These are phyloP conservation scores for Cercospora citrullina DNA, from an alignment of 2,329 filamentous ascomycete genomes.

Conservation along the genomic window DNA sequence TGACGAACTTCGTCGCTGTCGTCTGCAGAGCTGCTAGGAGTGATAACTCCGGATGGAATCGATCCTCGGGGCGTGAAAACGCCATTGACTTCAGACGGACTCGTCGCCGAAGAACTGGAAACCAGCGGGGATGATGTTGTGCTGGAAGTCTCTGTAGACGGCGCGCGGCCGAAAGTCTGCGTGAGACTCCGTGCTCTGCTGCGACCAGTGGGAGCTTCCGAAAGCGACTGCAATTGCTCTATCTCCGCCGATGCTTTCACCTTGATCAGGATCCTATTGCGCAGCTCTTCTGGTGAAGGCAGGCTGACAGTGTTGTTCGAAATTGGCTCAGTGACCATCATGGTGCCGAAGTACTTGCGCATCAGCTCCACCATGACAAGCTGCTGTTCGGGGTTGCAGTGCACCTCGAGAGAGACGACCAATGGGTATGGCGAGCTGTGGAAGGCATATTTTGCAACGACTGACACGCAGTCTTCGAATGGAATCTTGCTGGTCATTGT, in stretches of 20 bases:
- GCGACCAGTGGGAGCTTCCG: slow-evolving; percentile 40
- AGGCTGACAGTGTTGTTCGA: slow-evolving; percentile 67
- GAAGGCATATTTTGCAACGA: slow-evolving; percentile 94
- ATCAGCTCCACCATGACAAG: slow-evolving; percentile 86
- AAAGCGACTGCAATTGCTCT: slow-evolving; percentile 46
- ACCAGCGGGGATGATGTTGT: slow-evolving; percentile 52
- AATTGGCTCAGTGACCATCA: slow-evolving; percentile 74
- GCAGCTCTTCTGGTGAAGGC: slow-evolving; percentile 83
- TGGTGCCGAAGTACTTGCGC: slow-evolving; percentile 77
- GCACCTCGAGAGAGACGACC: slow-evolving; percentile 93
- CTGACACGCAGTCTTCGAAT: slow-evolving; percentile 87
- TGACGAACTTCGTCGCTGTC: slow-evolving; percentile 69
- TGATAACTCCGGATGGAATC: slow-evolving; percentile 57
- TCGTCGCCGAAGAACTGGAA: slow-evolving; percentile 52
- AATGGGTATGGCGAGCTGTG: slow-evolving; percentile 81
- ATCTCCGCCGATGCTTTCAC: slow-evolving; percentile 73
- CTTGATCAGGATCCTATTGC: slow-evolving; percentile 84
- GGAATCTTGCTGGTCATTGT: slow-evolving; percentile 86
- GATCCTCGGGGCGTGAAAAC: slow-evolving; percentile 54
- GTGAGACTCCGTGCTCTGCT: slow-evolving; percentile 67
- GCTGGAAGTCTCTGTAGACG: slow-evolving; percentile 58
- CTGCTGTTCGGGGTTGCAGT: slow-evolving; percentile 83
- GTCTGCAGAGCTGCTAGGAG: slow-evolving; percentile 65
- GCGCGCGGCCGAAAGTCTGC: slow-evolving; percentile 69
- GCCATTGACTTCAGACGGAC: slow-evolving; percentile 51